phyloP scores from a whole-genome alignment of 768 basidiomycete species.

The Leucosporidium yakuticum region DNA sequence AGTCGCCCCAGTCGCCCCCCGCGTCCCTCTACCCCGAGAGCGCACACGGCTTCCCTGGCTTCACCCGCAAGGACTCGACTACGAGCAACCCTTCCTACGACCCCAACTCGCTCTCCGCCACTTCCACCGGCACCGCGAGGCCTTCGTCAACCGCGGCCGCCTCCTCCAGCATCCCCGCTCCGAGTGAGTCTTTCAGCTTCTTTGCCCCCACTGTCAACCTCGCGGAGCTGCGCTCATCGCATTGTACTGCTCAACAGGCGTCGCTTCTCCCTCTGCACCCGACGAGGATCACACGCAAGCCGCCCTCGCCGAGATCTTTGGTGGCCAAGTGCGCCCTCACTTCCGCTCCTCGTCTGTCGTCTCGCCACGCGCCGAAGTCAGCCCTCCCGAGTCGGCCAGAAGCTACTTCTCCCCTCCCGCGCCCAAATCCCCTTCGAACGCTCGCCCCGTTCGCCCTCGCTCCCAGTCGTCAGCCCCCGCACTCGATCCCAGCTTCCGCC shows the following conservation, averaged over 20 bases:
- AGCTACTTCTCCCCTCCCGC: constrained; percentile 23
- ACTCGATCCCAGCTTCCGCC: constrained; percentile 6
- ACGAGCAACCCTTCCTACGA: not conserved
- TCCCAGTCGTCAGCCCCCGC: constrained; percentile 15
- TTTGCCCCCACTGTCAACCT: not conserved
- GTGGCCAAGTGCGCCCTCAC: constrained; percentile 27
- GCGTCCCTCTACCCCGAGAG: constrained; percentile 11
- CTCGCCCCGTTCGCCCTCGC: constrained; percentile 4
- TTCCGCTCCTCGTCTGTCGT: constrained; percentile 17
- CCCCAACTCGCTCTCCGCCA: not conserved
- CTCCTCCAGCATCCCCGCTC: not conserved
- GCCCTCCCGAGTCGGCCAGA: not conserved
- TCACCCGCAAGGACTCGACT: not conserved
- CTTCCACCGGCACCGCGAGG: not conserved
- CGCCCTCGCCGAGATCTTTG: constrained; percentile 32
- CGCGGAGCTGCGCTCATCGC: not conserved
- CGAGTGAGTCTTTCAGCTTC: not conserved
- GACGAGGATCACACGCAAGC: constrained; percentile 14
- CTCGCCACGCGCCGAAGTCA: constrained; percentile 4
- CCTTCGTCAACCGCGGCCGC: not conserved
- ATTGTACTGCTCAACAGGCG: no score
- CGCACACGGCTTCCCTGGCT: not conserved
- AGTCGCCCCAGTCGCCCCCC: not conserved
- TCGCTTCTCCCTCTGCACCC: not conserved
- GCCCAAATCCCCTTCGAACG: constrained; percentile 1